A percentile compares a stretch with the other conserved stretches of the same genome.
These are phyloP conservation scores for Coprinopsis strossmayeri DNA, from an alignment of 768 basidiomycete species.

Conservation along the genomic window DNA sequence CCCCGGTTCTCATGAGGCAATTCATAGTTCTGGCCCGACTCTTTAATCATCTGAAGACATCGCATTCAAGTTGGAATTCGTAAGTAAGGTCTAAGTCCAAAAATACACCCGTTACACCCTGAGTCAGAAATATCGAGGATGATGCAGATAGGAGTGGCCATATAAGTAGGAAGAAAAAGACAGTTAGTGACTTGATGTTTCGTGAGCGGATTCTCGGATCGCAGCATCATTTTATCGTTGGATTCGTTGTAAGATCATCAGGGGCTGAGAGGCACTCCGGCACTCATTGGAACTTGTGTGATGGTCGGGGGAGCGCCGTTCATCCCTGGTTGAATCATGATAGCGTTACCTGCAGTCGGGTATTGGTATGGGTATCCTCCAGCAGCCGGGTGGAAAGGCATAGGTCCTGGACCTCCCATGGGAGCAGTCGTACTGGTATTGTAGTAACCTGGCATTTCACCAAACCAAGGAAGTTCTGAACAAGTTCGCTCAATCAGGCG, in stretches of 20 bases:
- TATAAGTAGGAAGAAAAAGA: too few relatives aligned
- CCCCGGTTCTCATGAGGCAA: neutral
- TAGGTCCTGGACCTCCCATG: conserved; percentile 24
- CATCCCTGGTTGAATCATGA: conserved; percentile 62
- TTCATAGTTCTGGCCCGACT: neutral
- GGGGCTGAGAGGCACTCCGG: neutral
- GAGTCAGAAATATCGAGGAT: too few relatives aligned
- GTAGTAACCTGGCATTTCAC: conserved; percentile 61
- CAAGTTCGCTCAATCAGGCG: neutral
- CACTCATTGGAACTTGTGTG: conserved; percentile 35
- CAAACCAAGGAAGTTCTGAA: conserved; percentile 70
- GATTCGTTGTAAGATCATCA: too few relatives aligned
- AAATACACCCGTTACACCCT: too few relatives aligned
- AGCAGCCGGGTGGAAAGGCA: conserved; percentile 15
- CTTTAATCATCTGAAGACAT: too few relatives aligned
- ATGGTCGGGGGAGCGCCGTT: conserved; percentile 57
- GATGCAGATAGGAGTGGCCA: too few relatives aligned
- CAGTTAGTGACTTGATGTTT: too few relatives aligned
- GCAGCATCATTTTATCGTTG: too few relatives aligned
- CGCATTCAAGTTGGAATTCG: too few relatives aligned
- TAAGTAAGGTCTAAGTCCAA: too few relatives aligned
- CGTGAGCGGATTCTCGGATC: too few relatives aligned
- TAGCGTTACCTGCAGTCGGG: conserved; percentile 44
- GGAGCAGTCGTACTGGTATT: conserved; percentile 29
- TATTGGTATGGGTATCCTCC: conserved; percentile 16